Conservation (phyloP, 495 filamentous ascomycete genomes). For the Aspergillus hancockii region DNA sequence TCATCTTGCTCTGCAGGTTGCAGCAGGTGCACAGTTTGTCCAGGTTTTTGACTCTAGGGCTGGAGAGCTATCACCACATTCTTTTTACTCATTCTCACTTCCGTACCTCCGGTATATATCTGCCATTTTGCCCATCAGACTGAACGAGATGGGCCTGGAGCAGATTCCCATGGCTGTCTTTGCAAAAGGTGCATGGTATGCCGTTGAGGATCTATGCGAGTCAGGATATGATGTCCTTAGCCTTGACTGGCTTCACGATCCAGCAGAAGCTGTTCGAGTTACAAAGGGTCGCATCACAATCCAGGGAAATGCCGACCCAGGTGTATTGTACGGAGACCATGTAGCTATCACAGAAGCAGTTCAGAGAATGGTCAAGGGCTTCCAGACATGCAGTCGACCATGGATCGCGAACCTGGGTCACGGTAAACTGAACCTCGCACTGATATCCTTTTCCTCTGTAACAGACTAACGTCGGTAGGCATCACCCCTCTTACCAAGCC, state of each 20-base stretch:
- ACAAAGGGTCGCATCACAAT: constrained; percentile 76
- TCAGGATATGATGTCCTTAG: constrained; percentile 91
- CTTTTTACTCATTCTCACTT: constrained; percentile 79
- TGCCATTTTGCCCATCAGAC: constrained; percentile 65
- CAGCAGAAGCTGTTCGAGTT: constrained; percentile 75
- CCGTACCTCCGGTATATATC: constrained; percentile 87
- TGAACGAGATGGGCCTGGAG: constrained; percentile 72
- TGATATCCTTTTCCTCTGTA: neutral
- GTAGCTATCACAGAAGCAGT: constrained; percentile 78
- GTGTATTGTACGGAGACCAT: constrained; percentile 81
- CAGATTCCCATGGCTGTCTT: constrained; percentile 97
- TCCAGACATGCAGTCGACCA: constrained; percentile 81
- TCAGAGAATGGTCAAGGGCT: constrained; percentile 81
- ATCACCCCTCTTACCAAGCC: constrained; percentile 93
- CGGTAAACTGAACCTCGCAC: constrained; percentile 62
- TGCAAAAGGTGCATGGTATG: constrained; percentile 98
- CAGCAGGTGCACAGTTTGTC: constrained; percentile 85
- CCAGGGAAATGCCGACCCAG: constrained; percentile 95
- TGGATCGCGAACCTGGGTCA: constrained; percentile 91
- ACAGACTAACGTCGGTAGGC: constrained; percentile 48
- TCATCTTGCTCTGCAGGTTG: constrained; percentile 87
- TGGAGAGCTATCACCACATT: constrained; percentile 80
- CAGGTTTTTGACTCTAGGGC: constrained; percentile 99
- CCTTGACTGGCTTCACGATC: constrained; percentile 92
- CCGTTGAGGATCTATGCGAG: constrained; percentile 80